Base-by-base conservation (phyloP, 2,329 filamentous ascomycete genomes). In the Xylaria sp. region DNA sequence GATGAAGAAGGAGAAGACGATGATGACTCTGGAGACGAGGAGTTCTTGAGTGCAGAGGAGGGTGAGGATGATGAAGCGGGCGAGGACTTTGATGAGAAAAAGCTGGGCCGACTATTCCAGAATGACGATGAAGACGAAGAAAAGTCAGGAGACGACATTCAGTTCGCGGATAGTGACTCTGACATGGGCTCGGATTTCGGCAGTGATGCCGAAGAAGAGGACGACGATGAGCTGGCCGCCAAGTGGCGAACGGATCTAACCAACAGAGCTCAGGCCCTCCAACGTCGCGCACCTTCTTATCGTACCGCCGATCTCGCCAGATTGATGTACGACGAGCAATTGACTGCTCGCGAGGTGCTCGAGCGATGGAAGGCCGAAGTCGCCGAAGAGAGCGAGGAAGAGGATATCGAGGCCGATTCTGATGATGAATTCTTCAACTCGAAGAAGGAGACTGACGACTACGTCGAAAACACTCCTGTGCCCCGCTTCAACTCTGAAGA, bases 151-250 rank as follows among this genome's bases (percentile, higher is more conserved):
- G 80, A 86, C 35, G 91, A 96, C 57, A 69, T 97, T 59, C 91
- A 87, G 1, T 99, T 97, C 77, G 94, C 94, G 11, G 94, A 99
- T 70, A 96, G 91, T 70, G 95, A 99, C 73, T 99, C 94, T 0
- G 95, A 99, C 72, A 81, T 99, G 3, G 94, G 94, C 5, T 96
- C 93, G 4, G 81, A 83, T 2, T 77, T 78, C 13, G 63, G 19
- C 8, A 55, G 44, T 13, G 61, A 16, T 7, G 54, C 59, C 13
- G 62, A 62, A 50, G 63, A 42, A 13, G 55, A 56, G 3, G 57
- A 59, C 1, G 89, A 90, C 55, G 91, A 93, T 52, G 87, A 89
- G 46, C 88, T 87, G 2, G 87, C 82, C 2, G 68, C 90, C 19
- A 83, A 86, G 50, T 99, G 95, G 95, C 99, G 99, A 73, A 84